Base-by-base conservation (phyloP, 768 basidiomycete species). In the Cyclocybe aegerita region DNA sequence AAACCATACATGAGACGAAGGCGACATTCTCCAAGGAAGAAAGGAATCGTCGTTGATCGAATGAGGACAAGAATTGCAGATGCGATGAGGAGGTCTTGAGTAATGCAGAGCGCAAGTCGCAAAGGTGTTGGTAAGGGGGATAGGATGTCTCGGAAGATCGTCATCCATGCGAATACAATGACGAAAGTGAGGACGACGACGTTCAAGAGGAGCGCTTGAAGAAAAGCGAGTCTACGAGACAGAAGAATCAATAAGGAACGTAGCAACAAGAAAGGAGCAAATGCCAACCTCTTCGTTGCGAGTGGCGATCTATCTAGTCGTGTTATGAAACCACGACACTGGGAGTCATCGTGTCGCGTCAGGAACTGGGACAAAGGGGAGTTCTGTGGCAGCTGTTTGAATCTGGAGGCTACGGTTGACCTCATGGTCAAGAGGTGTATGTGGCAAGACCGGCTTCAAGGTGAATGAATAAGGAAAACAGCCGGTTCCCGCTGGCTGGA, bases 21-120 rank as follows among this genome's bases (percentile, higher is more conserved):
- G 9, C 60, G 65, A 45, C 70, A 70, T 62, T 71, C 70, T 1
- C 66, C 64, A 43, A 65, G 54, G 49, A 70, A 64, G 58, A 69
- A 69, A 1, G 68, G 70, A 29, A 67, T 34, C 2, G 59, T 52
- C 3, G 69, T 70, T 0, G 66, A 66, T 9, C 61, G 55, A 9
- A 66, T 31, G 15, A 70, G 55, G 34, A 66, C 53, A 29, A 55
- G 6, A 39, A 65, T 60, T 10, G 69, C 65, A 52, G 61, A 60
- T 2, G 49, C 42, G 15, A 70, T 53, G 41, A 67, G 32, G 35
- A 63, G 2, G 45, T 66, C 56, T 42, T 70, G 65, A 4, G 66
- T 65, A n/a, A 68, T 14, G 41, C 57, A 60, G 7, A 61, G 39
- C 8, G 60, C 55, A 8, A 65, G 39, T 38, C 53, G 56, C 50